These are phyloP conservation scores for Diplocarpon rosae DNA, from an alignment of 2,329 filamentous ascomycete genomes.

Conservation along the genomic window DNA sequence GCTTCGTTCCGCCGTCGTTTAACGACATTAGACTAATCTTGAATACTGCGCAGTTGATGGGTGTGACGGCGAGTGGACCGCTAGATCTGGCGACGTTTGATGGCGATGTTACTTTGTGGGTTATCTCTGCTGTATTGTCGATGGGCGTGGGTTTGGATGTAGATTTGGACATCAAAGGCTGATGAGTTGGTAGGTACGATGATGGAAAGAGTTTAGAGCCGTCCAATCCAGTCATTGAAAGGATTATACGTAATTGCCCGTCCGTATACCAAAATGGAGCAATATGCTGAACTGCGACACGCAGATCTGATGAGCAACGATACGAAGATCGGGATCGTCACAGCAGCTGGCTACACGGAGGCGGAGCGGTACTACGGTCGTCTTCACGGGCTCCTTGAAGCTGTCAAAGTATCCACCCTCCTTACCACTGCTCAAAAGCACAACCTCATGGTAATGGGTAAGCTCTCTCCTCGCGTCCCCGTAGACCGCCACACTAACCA, in stretches of 20 bases:
- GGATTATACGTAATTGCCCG: constrained; percentile 33
- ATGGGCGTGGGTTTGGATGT: too few relatives aligned
- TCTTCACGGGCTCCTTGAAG: constrained; percentile 76
- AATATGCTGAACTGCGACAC: constrained; percentile 18
- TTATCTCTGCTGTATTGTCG: background rate
- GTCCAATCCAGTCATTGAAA: constrained; percentile 64
- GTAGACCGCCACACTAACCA: constrained; percentile 2
- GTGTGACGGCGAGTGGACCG: constrained; percentile 61
- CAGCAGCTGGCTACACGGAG: constrained; percentile 88
- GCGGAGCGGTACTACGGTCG: constrained; percentile 78
- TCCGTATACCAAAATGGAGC: background rate
- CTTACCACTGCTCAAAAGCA: constrained; percentile 59
- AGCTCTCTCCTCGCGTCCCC: background rate
- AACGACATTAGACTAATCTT: constrained; percentile 90
- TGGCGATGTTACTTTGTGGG: constrained; percentile 82
- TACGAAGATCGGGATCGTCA: constrained; percentile 88
- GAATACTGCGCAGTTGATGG: constrained; percentile 92
- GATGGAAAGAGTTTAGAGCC: constrained; percentile 72
- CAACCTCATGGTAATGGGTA: constrained; percentile 74
- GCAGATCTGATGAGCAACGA: constrained; percentile 60
- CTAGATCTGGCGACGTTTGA: constrained; percentile 90
- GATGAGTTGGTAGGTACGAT: constrained; percentile 39
- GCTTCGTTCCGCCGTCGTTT: constrained; percentile 93
- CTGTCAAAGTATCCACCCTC: constrained; percentile 48
- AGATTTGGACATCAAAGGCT: constrained; percentile 11